Evolutionary conservation across 2,329 filamentous ascomycete species (phyloP).

Genomic region (Ustulina deusta): DNA sequence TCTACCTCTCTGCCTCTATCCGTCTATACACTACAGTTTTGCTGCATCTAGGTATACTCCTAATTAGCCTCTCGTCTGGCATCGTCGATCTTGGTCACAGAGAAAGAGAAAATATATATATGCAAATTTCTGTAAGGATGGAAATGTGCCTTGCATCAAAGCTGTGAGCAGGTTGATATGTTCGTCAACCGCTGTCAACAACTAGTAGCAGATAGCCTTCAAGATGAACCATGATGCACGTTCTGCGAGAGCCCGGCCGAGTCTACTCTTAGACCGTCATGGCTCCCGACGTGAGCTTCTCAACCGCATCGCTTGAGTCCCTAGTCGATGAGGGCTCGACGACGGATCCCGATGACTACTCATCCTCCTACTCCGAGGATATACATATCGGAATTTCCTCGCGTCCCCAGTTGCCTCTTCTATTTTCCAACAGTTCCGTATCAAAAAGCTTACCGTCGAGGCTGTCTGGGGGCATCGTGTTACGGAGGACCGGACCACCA

Average conservation of each 20-base stretch:
- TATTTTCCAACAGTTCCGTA: conserved; percentile 42
- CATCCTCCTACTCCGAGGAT: conserved; percentile 42
- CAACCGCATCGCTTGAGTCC: conserved; percentile 26
- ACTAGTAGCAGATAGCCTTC: conserved; percentile 18
- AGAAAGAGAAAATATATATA: background rate
- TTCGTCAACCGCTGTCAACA: conserved; percentile 8
- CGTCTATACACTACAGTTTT: background rate
- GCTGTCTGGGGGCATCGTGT: conserved; percentile 37
- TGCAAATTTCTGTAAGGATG: background rate
- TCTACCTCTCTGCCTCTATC: conserved; percentile 1
- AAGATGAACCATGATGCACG: conserved; percentile 33
- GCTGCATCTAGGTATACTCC: background rate
- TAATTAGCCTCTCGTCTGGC: background rate
- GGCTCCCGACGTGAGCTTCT: conserved; percentile 33
- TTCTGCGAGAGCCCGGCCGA: conserved; percentile 24
- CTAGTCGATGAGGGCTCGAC: conserved; percentile 13
- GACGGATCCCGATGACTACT: conserved; percentile 34
- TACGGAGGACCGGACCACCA: conserved; percentile 15
- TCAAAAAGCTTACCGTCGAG: conserved; percentile 45
- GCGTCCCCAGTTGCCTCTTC: conserved; percentile 44
- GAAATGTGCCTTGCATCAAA: conserved; percentile 11
- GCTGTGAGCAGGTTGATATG: conserved; percentile 27
- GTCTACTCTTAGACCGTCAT: conserved; percentile 29
- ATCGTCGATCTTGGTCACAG: background rate
- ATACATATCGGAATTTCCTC: conserved; percentile 41